These are phyloP conservation scores for Rhodosporidiobolus sp. DNA, from an alignment of 768 basidiomycete species.

Conservation along the genomic window DNA sequence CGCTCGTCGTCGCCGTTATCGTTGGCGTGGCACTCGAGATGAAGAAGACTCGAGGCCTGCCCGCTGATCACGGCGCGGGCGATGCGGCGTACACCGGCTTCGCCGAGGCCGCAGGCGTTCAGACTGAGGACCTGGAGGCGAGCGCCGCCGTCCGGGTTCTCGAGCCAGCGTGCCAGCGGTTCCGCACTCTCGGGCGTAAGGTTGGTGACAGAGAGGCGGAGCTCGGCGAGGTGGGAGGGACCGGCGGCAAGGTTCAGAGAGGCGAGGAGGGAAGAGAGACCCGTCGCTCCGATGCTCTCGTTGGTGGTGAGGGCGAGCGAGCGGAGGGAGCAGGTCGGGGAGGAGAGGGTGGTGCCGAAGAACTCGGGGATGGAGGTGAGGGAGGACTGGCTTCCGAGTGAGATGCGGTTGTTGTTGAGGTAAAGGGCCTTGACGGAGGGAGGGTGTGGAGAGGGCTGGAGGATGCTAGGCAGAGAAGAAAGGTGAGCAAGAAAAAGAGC, in stretches of 20 bases:
- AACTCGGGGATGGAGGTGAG: slow-evolving; percentile 23
- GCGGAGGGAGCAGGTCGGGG: slow-evolving; percentile 21
- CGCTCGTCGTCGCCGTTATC: slow-evolving; percentile 4
- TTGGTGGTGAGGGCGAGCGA: slow-evolving; percentile 35
- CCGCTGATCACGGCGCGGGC: slow-evolving; percentile 20
- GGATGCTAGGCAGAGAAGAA: not conserved
- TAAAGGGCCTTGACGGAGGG: slow-evolving; percentile 21
- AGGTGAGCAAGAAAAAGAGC: no score
- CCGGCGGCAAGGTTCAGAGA: slow-evolving; percentile 18
- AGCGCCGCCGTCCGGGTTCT: slow-evolving; percentile 13
- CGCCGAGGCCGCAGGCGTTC: slow-evolving; percentile 13
- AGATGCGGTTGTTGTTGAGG: slow-evolving; percentile 29
- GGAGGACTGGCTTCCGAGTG: slow-evolving; percentile 9
- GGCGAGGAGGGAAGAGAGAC: slow-evolving; percentile 10
- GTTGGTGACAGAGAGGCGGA: slow-evolving; percentile 23
- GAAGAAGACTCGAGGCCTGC: slow-evolving; percentile 18
- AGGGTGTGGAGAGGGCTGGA: slow-evolving; percentile 29
- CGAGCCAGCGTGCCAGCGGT: slow-evolving; percentile 27
- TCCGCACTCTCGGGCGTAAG: slow-evolving; percentile 30
- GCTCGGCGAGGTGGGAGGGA: slow-evolving; percentile 19
- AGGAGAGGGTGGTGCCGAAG: slow-evolving; percentile 30
- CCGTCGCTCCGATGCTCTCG: slow-evolving; percentile 2
- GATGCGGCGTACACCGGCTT: slow-evolving; percentile 18
- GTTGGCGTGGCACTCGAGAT: slow-evolving; percentile 35
- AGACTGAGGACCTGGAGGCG: slow-evolving; percentile 24